A percentile compares a stretch with the other conserved stretches of the same genome.
These are phyloP conservation scores for Fusarium denticulatum DNA, from an alignment of 2,329 filamentous ascomycete genomes.

Conservation along the genomic window DNA sequence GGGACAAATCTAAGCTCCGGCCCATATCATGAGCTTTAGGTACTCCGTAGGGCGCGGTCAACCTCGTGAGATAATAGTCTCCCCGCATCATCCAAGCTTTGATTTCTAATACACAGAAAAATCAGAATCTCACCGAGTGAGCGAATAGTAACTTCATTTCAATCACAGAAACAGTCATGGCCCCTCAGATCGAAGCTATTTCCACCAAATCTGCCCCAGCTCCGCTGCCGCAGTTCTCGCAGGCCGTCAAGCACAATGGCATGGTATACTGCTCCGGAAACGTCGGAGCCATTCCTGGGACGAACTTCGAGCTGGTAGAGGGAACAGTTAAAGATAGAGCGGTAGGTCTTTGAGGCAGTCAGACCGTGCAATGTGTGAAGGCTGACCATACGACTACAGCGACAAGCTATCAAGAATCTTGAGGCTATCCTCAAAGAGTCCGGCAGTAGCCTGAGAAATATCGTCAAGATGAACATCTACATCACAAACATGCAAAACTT, in stretches of 20 bases:
- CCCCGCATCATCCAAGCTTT: background rate
- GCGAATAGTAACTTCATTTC: background rate
- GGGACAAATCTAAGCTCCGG: background rate
- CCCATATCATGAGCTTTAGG: background rate
- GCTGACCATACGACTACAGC: background rate
- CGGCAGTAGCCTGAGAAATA: slow-evolving; percentile 66
- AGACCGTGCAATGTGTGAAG: background rate
- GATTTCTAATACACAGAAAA: background rate
- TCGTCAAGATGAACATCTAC: slow-evolving; percentile 75
- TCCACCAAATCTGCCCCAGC: slow-evolving; percentile 48
- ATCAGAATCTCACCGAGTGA: background rate
- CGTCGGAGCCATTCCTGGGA: slow-evolving; percentile 66
- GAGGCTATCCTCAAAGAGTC: slow-evolving; percentile 66
- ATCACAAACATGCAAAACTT: slow-evolving; percentile 73
- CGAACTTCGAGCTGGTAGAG: slow-evolving; percentile 59
- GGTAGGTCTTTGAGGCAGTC: background rate
- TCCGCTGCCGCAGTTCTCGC: slow-evolving; percentile 58
- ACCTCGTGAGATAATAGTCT: background rate
- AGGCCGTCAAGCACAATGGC: slow-evolving; percentile 70
- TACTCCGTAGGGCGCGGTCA: background rate
- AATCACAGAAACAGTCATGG: background rate
- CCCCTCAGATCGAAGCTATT: slow-evolving; percentile 4
- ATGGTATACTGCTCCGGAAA: slow-evolving; percentile 77
- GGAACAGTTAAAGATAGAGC: slow-evolving; percentile 51
- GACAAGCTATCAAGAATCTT: slow-evolving; percentile 3